phyloP scores from a whole-genome alignment of 108 stramenopile species.

The Aurantiochytrium sp. region DNA sequence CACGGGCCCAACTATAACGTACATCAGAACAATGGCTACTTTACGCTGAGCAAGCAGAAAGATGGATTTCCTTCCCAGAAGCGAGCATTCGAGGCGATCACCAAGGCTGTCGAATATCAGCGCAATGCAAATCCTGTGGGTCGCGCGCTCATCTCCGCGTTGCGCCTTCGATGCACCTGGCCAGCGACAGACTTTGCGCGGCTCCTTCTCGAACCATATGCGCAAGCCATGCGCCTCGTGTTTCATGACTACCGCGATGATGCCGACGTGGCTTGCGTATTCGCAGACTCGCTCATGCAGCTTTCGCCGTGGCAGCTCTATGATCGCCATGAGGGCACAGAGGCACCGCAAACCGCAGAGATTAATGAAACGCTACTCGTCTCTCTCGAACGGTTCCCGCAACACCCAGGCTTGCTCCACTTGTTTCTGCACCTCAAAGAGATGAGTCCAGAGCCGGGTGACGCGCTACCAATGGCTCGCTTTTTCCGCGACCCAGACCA shows the following conservation, averaged over 20 bases:
- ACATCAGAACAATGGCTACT: constrained; percentile 27
- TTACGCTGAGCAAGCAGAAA: constrained; percentile 2
- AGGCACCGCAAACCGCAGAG: not conserved
- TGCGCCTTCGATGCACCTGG: constrained; percentile 27
- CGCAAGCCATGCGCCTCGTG: constrained; percentile 29
- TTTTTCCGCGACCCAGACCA: constrained; percentile 8
- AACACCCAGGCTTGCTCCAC: constrained; percentile 35
- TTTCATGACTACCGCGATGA: constrained; percentile 16
- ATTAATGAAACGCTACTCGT: not conserved
- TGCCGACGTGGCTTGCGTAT: constrained; percentile 29
- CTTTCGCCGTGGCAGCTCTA: constrained; percentile 35
- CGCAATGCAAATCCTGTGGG: constrained; percentile 15
- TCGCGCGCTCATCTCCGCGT: constrained; percentile 26
- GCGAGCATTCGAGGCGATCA: constrained; percentile 16
- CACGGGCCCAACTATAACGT: constrained; percentile 25
- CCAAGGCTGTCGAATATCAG: not conserved
- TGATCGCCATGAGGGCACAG: not conserved
- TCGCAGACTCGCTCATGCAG: constrained; percentile 30
- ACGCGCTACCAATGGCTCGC: not conserved
- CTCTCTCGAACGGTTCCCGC: not conserved
- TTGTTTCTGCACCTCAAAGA: constrained; percentile 38
- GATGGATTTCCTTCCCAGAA: constrained; percentile 23
- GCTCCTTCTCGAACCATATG: constrained; percentile 16
- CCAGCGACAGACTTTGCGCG: constrained; percentile 22
- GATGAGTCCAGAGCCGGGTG: constrained; percentile 11